Percentiles rank a stretch among this genome's conserved stretches.
phyloP scores from a whole-genome alignment of 2,329 filamentous ascomycete genomes.

The Aspergillus terreus region DNA sequence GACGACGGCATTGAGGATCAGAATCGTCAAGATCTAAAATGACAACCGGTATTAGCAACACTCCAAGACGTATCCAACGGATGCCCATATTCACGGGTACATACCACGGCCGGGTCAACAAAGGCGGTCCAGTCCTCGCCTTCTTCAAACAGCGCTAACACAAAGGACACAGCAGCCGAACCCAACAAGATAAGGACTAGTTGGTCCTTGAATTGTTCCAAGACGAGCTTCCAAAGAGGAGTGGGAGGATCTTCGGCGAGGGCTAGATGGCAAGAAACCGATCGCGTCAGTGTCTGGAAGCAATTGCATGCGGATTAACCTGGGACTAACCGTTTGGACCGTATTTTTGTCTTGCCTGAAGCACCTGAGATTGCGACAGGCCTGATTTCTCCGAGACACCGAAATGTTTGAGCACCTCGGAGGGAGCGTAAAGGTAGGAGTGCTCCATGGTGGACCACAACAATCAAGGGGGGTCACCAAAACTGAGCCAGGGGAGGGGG shows the following conservation, averaged over 20 bases:
- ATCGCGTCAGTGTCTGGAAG: not conserved
- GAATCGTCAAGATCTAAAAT: conserved; percentile 82
- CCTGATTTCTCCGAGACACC: conserved; percentile 49
- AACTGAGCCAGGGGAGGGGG: not conserved
- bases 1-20: conserved; percentile 94
- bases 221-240: conserved; percentile 89
- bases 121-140: conserved; percentile 95
- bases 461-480: conserved; percentile 6
- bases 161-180: conserved; percentile 89
- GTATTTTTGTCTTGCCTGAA: conserved; percentile 44
- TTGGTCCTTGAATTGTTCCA: conserved; percentile 99
- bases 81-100: conserved; percentile 35
- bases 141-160: conserved; percentile 87
- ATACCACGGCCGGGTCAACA: conserved; percentile 89
- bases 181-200: conserved; percentile 91
- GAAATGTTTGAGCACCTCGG: conserved; percentile 52
- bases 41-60: conserved; percentile 14
- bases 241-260: conserved; percentile 89
- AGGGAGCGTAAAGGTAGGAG: conserved; percentile 48
- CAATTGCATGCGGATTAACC: not conserved
- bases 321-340: conserved; percentile 52
- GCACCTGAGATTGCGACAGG: conserved; percentile 48
- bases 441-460: conserved; percentile 46
- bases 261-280: conserved; percentile 43
- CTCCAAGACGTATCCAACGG: not conserved